phyloP scores from a whole-genome alignment of 345 rosid species.

The Chamaenerion angustifolium region DNA sequence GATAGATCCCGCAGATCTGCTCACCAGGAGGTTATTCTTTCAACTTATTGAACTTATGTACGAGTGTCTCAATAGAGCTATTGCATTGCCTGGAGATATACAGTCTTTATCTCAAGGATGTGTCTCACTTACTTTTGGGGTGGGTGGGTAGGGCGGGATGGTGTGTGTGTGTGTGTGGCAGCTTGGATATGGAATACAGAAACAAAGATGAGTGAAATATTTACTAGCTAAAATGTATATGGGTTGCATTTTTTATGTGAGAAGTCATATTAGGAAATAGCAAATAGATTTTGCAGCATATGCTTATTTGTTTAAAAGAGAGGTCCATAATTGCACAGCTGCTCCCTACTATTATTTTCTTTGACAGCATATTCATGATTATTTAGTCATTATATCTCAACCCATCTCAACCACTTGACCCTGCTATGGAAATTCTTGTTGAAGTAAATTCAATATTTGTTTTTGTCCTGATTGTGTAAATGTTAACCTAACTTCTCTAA shows the following conservation, averaged over 20 bases:
- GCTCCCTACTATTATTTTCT: no score
- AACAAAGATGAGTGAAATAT: not conserved
- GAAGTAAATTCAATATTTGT: no score
- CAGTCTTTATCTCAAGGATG: no score
- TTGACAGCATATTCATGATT: no score
- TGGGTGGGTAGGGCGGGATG: no score
- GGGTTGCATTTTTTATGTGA: not conserved
- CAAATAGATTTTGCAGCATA: not conserved
- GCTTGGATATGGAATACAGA: not conserved
- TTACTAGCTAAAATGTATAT: not conserved
- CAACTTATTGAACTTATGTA: not conserved
- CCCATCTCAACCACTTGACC: no score
- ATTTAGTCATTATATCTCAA: no score
- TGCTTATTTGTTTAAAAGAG: no score
- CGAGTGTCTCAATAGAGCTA: not conserved
- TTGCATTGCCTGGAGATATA: not conserved
- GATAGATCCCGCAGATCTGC: constrained; percentile 97
- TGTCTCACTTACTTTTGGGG: not conserved
- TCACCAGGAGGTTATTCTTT: constrained; percentile 75
- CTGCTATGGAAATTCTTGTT: no score
- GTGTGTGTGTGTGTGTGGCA: no score
- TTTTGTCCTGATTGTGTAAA: not conserved
- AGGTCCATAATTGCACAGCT: no score
- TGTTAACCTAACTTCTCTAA: constrained; percentile 1
- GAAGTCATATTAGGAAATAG: not conserved